These are phyloP conservation scores for Psidium friedrichsthalianum DNA, from an alignment of 345 rosid genomes.

Conservation along the genomic window DNA sequence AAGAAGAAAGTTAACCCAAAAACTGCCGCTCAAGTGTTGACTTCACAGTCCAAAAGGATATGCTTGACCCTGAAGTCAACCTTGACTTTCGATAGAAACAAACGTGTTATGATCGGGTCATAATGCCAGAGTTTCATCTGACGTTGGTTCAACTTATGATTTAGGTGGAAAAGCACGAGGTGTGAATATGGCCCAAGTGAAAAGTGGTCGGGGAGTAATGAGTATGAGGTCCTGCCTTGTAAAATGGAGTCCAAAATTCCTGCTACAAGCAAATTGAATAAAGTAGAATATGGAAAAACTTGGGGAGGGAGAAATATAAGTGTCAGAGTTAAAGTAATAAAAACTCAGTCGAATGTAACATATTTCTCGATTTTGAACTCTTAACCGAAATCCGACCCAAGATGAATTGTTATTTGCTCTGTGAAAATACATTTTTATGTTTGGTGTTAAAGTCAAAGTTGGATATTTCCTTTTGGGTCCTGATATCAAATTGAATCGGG, in stretches of 20 bases:
- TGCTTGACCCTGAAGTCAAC: not conserved
- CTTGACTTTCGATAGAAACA: not conserved
- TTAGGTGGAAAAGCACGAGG: not conserved
- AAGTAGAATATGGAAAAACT: not conserved
- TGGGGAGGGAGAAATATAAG: not conserved
- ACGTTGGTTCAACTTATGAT: not conserved
- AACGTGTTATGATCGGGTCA: not conserved
- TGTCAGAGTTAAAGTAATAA: not conserved
- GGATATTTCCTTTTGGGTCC: too few relatives aligned
- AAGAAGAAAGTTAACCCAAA: not conserved
- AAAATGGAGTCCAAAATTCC: not conserved
- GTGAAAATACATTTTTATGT: too few relatives aligned
- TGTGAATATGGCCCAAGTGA: not conserved
- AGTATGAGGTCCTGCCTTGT: not conserved
- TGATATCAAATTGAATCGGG: too few relatives aligned
- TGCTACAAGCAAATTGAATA: not conserved
- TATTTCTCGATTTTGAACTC: too few relatives aligned
- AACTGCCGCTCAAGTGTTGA: not conserved
- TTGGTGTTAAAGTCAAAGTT: too few relatives aligned
- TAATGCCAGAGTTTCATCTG: not conserved
- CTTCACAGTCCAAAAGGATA: not conserved
- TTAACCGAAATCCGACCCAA: too few relatives aligned
- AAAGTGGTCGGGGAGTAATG: not conserved
- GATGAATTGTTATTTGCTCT: too few relatives aligned
- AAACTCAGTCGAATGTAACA: too few relatives aligned